Evolutionary conservation across 805 yeast genomes (phyloP).

Genomic region (Lachancea lanzarotensis): DNA sequence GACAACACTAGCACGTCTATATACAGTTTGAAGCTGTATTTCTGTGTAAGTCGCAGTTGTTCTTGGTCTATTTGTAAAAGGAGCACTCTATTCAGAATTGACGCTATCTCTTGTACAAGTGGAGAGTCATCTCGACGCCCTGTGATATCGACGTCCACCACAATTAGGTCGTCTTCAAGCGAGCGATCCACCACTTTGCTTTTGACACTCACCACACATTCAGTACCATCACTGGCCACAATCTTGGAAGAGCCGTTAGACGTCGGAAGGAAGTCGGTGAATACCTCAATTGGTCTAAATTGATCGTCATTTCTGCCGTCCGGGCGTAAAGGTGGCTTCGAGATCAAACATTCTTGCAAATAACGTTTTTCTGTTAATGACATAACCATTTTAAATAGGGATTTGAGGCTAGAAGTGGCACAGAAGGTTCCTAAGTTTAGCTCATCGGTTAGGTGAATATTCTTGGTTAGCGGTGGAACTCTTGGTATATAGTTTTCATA

Average conservation of each 20-base stretch:
- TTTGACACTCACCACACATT: slow-evolving; percentile 87
- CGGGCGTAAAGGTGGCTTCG: slow-evolving; percentile 63
- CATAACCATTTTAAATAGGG: slow-evolving; percentile 43
- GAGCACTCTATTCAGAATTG: slow-evolving; percentile 40
- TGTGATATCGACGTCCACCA: slow-evolving; percentile 74
- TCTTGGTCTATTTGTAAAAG: slow-evolving; percentile 39
- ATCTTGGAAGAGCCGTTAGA: slow-evolving; percentile 92
- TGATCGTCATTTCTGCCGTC: slow-evolving; percentile 74
- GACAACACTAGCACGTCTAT: slow-evolving; percentile 78
- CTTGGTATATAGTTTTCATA: neutral
- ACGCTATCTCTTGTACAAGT: slow-evolving; percentile 55
- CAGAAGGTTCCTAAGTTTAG: neutral
- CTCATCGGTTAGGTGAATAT: neutral
- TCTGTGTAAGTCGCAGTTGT: slow-evolving; percentile 57
- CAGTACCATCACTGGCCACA: slow-evolving; percentile 82
- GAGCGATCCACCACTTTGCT: slow-evolving; percentile 61
- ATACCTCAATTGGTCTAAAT: slow-evolving; percentile 81
- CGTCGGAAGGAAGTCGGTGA: slow-evolving; percentile 70
- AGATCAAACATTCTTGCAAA: slow-evolving; percentile 62
- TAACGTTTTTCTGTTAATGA: slow-evolving; percentile 75
- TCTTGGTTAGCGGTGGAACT: neutral
- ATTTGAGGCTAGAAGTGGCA: neutral
- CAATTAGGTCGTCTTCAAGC: slow-evolving; percentile 46
- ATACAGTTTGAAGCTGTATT: slow-evolving; percentile 67
- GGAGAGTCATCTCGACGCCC: slow-evolving; percentile 77